phyloP scores from a whole-genome alignment of 2,329 filamentous ascomycete species.

The Talaromyces rugulosus region DNA sequence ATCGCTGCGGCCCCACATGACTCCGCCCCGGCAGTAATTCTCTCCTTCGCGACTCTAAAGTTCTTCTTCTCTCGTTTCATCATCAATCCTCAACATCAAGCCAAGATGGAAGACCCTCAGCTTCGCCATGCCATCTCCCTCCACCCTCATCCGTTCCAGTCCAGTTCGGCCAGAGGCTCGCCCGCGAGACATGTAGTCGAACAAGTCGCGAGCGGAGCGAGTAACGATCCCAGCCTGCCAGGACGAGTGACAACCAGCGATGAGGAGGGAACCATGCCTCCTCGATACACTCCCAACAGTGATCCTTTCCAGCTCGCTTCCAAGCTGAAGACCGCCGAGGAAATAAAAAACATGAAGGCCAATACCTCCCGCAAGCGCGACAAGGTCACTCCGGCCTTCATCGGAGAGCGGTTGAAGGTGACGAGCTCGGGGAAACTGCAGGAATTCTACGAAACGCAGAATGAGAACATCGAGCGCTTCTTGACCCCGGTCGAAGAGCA shows the following conservation, averaged over 20 bases:
- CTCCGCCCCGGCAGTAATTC: not conserved
- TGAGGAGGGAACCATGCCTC: slow-evolving; percentile 45
- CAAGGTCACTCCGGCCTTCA: slow-evolving; percentile 35
- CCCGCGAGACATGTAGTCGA: not conserved
- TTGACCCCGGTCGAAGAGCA: slow-evolving; percentile 93
- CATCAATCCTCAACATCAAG: not conserved
- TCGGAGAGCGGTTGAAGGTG: slow-evolving; percentile 19
- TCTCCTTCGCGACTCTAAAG: not conserved
- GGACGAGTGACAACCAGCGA: slow-evolving; percentile 26
- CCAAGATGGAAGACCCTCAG: slow-evolving; percentile 13
- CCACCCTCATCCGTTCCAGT: slow-evolving; percentile 17
- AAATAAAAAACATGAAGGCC: slow-evolving; percentile 73
- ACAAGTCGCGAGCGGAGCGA: slow-evolving; percentile 34
- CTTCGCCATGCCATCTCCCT: slow-evolving; percentile 16
- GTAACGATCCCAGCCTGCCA: slow-evolving; percentile 15
- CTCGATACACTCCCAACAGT: slow-evolving; percentile 58
- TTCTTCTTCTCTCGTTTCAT: not conserved
- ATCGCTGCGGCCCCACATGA: not conserved
- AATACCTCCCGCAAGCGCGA: slow-evolving; percentile 75
- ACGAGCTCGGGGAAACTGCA: slow-evolving; percentile 53
- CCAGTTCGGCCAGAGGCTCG: slow-evolving; percentile 9
- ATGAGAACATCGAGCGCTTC: slow-evolving; percentile 87
- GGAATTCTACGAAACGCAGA: slow-evolving; percentile 84
- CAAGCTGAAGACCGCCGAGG: slow-evolving; percentile 70
- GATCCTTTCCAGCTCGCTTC: slow-evolving; percentile 79